A percentile compares a stretch with the other conserved stretches of the same genome.
Conservation (phyloP, 176 grass and related monocot species). For the Leersia perrieri region DNA sequence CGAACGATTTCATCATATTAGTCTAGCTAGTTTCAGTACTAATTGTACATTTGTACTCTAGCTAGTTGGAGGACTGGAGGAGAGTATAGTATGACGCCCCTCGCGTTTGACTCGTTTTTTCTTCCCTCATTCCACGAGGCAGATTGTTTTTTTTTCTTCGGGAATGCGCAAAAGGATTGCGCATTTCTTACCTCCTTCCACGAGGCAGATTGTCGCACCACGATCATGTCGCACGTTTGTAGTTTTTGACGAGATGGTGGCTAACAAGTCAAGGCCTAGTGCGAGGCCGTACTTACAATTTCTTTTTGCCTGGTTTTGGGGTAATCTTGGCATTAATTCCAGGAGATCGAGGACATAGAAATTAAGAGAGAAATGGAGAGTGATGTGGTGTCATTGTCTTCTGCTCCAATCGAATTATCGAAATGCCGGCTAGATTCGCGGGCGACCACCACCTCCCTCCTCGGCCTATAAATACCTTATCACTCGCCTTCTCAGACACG, state of each 20-base stretch:
- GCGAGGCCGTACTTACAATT: background rate
- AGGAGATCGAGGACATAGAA: too few relatives aligned
- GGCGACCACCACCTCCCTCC: too few relatives aligned
- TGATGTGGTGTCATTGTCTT: too few relatives aligned
- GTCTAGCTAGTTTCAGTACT: too few relatives aligned
- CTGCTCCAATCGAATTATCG: too few relatives aligned
- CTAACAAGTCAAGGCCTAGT: background rate
- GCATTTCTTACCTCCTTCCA: background rate
- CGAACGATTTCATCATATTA: background rate
- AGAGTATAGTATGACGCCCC: too few relatives aligned
- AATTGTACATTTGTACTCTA: too few relatives aligned
- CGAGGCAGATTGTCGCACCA: constrained; percentile 21
- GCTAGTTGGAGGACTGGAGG: too few relatives aligned
- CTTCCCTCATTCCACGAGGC: constrained; percentile 26
- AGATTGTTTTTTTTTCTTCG: too few relatives aligned
- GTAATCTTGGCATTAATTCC: background rate
- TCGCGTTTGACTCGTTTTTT: background rate
- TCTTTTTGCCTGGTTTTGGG: background rate
- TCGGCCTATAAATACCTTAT: background rate
- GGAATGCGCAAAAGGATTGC: too few relatives aligned
- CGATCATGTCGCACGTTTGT: background rate
- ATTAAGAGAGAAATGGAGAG: too few relatives aligned
- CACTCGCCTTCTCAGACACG: background rate
- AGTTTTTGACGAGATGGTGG: background rate
- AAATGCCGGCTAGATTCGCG: too few relatives aligned